A percentile compares a stretch with the other conserved stretches of the same genome.
These are phyloP conservation scores for Pichia sp. DNA, from an alignment of 1,139 yeast species.

Conservation along the genomic window DNA sequence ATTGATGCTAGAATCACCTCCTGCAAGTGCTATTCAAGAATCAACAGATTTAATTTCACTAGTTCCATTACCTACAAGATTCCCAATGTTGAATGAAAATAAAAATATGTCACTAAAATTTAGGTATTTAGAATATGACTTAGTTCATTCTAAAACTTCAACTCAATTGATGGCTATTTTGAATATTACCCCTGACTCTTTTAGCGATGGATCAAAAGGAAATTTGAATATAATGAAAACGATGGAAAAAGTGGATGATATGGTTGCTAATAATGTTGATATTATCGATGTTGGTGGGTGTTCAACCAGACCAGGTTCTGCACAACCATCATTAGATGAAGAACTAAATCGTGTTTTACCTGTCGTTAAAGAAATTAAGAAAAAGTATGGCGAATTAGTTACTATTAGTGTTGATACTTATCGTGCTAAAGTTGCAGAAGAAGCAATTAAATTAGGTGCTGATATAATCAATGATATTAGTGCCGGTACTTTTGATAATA, in stretches of 20 bases:
- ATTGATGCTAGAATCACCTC: conserved; percentile 32
- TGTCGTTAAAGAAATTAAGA: conserved; percentile 56
- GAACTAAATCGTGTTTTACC: conserved; percentile 67
- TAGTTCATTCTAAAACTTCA: conserved; percentile 30
- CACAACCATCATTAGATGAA: conserved; percentile 45
- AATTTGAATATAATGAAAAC: conserved; percentile 38
- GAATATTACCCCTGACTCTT: conserved; percentile 91
- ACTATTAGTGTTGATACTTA: conserved; percentile 80
- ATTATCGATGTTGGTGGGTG: conserved; percentile 92
- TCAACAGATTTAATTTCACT: conserved; percentile 40
- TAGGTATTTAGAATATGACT: conserved; percentile 38
- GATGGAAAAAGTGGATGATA: conserved; percentile 37
- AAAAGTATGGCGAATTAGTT: conserved; percentile 31
- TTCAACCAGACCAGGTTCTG: conserved; percentile 80
- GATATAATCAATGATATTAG: conserved; percentile 89
- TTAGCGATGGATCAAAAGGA: conserved; percentile 77
- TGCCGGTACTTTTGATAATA: conserved; percentile 66
- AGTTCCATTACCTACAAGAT: conserved; percentile 39
- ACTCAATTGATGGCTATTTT: conserved; percentile 77
- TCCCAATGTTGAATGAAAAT: conserved; percentile 10
- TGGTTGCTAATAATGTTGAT: conserved; percentile 45
- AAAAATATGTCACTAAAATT: conserved; percentile 12
- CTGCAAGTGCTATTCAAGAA: conserved; percentile 38
- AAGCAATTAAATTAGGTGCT: conserved; percentile 69
- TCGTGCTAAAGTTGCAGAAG: conserved; percentile 66